A percentile compares a stretch with the other conserved stretches of the same genome.
These are phyloP conservation scores for Megacollybia platyphylla DNA, from an alignment of 1,284 basidiomycete genomes.

Conservation along the genomic window DNA sequence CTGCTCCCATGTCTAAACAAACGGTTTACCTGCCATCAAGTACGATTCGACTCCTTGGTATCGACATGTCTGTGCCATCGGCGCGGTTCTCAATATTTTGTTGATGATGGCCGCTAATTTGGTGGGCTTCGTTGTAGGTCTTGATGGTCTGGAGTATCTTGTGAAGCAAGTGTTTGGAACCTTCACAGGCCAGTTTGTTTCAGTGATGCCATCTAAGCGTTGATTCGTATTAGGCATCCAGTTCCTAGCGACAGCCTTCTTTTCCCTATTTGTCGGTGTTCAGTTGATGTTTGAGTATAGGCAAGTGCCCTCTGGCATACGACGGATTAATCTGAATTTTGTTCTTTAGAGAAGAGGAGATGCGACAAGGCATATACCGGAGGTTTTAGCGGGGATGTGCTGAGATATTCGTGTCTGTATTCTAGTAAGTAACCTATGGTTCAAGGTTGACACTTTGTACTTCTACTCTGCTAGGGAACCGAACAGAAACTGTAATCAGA, in stretches of 20 bases:
- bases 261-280: conserved; percentile 68
- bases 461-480: background rate
- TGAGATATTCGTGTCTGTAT: conserved; percentile 2
- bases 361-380: conserved; percentile 10
- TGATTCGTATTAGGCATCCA: conserved; percentile 34
- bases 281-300: conserved; percentile 97
- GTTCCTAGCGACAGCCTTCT: conserved; percentile 55
- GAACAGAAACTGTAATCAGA: background rate
- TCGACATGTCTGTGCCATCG: conserved; percentile 75
- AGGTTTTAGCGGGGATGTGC: conserved; percentile 3
- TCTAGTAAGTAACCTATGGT: background rate
- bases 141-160: conserved; percentile 74
- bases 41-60: conserved; percentile 52
- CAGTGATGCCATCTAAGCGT: background rate
- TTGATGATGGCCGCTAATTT: conserved; percentile 93
- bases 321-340: conserved; percentile 2
- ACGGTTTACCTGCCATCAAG: background rate
- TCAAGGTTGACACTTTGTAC: background rate
- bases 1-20: conserved; percentile 3
- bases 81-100: conserved; percentile 78
- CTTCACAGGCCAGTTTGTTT: conserved; percentile 37
- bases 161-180: conserved; percentile 52
- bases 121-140: conserved; percentile 89
- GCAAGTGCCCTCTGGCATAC: conserved; percentile 13
- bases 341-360: conserved; percentile 24